Evolutionary conservation across 2,329 filamentous ascomycete species (phyloP), one percentile per base, ranked within the genome.

Genomic region (Botryosphaeria dothidea): DNA sequence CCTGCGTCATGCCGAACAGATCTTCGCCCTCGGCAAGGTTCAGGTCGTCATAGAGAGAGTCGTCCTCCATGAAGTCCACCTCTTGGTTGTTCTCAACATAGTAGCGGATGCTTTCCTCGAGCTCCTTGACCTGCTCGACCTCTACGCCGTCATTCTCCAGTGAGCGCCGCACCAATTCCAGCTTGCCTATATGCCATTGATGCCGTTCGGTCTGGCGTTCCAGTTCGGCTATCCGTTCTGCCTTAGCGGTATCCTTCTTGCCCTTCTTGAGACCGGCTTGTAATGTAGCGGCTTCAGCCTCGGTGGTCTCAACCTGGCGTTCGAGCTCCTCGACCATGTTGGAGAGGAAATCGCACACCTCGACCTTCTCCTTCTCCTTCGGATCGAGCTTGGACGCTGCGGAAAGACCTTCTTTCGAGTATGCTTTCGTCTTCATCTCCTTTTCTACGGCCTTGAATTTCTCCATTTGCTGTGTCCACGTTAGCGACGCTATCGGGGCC

Each of bases 401-500:
- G 68, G 92, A 95, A 69, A 99, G 82, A 49, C 95, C 95, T 80
- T 98, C 95, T 84, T 99, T 98, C 68, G 95, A 98, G 81, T 97
- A 99, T 67, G 95, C 95, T 80, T 99, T 99, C 65, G 95, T 99
- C 85, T 99, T 99, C 95, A 99, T 98, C 74, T 97, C 95, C 84
- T 99, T 99, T 80, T 99, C 95, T 62, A 99, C 95, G n/a, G 93
- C 94, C 83, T 99, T 99, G 87, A 99, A 99, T 74, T 92, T 93
- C 82, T 99, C 95, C 95, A 99, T 99, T 91, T 94, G 90, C 92
- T 95, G 81, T 78, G 81, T 66, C 66, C 48, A 57, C 62, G 71
- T 79, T 70, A 79, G 77, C 69, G 63, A n/a, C 60, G 38, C 38
- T 19, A 41, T 36, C 49, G 19, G 43, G 31, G 21, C 23, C 31